Percentiles rank a stretch among this genome's conserved stretches.
Evolutionary conservation across 352 stramenopile species (phyloP).

Genomic region (Pythium scleroteichum): DNA sequence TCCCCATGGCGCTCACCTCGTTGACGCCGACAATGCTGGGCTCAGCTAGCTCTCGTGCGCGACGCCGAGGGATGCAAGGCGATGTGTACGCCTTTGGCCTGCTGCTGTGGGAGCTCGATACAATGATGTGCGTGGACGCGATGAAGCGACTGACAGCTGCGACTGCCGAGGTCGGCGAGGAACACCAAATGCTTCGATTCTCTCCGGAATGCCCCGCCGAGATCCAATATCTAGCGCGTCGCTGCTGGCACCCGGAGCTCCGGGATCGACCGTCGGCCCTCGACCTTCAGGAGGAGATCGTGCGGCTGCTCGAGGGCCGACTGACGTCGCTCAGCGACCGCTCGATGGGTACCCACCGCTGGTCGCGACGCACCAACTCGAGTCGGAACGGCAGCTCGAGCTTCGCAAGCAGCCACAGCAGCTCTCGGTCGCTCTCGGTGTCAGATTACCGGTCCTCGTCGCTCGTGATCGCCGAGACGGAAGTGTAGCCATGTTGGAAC

Average conservation of each 20-base stretch:
- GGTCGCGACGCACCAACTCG: slow-evolving; percentile 54
- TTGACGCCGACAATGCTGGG: slow-evolving; percentile 20
- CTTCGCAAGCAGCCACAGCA: slow-evolving; percentile 25
- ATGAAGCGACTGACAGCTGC: slow-evolving; percentile 45
- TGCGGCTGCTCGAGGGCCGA: slow-evolving; percentile 64
- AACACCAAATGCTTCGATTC: slow-evolving; percentile 65
- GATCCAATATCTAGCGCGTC: slow-evolving; percentile 49
- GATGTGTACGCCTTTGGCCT: slow-evolving; percentile 77
- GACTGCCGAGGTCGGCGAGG: slow-evolving; percentile 24
- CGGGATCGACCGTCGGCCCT: slow-evolving; percentile 52
- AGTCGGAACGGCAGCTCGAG: slow-evolving; percentile 26
- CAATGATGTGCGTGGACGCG: slow-evolving; percentile 60
- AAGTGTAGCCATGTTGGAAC: slow-evolving; percentile 21
- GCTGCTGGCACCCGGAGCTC: slow-evolving; percentile 62
- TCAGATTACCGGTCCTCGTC: slow-evolving; percentile 22
- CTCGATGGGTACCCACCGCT: slow-evolving; percentile 38
- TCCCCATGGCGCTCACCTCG: neutral
- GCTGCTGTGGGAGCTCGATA: slow-evolving; percentile 77
- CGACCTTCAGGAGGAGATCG: slow-evolving; percentile 76
- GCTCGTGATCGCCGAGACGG: slow-evolving; percentile 25
- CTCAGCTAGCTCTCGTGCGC: slow-evolving; percentile 12
- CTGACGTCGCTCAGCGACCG: slow-evolving; percentile 36
- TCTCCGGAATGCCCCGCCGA: slow-evolving; percentile 58
- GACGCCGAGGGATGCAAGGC: slow-evolving; percentile 24
- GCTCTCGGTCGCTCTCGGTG: slow-evolving; percentile 18